Evolutionary conservation across 208 protist species (phyloP).

Genomic region (Leishmania tarentolae): DNA sequence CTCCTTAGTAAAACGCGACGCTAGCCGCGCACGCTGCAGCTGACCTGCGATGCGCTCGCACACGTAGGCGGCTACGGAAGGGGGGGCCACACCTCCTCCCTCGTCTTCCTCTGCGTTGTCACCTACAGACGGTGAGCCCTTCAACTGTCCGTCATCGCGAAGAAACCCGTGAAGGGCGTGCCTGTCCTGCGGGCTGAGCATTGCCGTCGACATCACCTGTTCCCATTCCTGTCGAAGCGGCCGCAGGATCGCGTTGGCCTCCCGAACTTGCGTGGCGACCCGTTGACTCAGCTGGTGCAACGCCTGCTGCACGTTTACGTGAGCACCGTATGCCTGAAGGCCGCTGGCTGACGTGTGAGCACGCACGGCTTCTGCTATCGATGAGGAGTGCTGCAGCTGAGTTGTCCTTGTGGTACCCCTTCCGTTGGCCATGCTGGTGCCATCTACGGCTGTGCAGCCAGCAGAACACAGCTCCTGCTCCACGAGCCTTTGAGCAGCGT

Average conservation of each 20-base stretch:
- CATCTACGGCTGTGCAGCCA: background rate
- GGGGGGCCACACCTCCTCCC: background rate
- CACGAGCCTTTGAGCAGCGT: slow-evolving; percentile 6
- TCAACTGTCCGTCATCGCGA: slow-evolving; percentile 23
- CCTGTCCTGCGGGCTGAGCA: slow-evolving; percentile 22
- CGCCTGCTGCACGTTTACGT: slow-evolving; percentile 30
- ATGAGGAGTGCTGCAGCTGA: background rate
- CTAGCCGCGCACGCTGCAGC: slow-evolving; percentile 21
- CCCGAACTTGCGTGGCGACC: slow-evolving; percentile 27
- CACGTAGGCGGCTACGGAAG: slow-evolving; percentile 31
- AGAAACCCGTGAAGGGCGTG: slow-evolving; percentile 30
- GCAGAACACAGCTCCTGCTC: slow-evolving; percentile 10
- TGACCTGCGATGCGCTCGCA: slow-evolving; percentile 20
- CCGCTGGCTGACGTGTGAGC: slow-evolving; percentile 12
- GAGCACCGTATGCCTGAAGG: slow-evolving; percentile 14
- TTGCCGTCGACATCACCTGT: slow-evolving; percentile 20
- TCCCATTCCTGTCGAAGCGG: slow-evolving; percentile 34
- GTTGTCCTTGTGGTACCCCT: background rate
- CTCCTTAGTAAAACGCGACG: slow-evolving; percentile 16
- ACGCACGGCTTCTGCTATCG: slow-evolving; percentile 6
- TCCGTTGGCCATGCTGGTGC: background rate
- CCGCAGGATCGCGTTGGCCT: slow-evolving; percentile 23
- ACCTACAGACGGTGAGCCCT: background rate
- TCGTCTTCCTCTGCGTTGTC: background rate
- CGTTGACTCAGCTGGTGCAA: slow-evolving; percentile 27